Base-by-base conservation (phyloP, 331 rosid species). In the Pyracantha coccinea region DNA sequence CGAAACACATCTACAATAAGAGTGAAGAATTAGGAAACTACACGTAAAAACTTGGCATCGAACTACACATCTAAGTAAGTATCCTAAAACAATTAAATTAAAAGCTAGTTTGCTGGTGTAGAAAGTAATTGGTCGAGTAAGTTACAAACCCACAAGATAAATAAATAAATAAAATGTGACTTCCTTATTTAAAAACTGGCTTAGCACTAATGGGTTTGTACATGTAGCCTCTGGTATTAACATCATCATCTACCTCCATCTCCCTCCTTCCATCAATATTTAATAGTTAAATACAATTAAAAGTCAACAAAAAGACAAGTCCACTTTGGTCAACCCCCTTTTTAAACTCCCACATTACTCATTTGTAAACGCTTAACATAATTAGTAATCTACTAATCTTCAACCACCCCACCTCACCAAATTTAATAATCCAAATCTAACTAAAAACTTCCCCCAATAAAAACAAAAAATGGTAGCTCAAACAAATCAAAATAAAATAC, bases 351-450 rank as follows among this genome's bases (percentile, higher is more conserved):
- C 62, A 74, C 65, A 28, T 8, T n/a, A 11, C 19, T 4, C 14
- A 2, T 47, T 25, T 76, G 76, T 79, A 68, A 85, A 79, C 69
- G 73, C 62, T 9, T n/a, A 58, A 75, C 77, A 29, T 69, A 74
- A 41, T 75, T 54, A 60, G 66, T 65, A 71, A 78, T 35, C 62
- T 19, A 28, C 64, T 8, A 58, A n/a, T 10, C 58, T 58, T 25
- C 85, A 85, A 77, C 86, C 69, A 85, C 77, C 75, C 83, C 86
- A 73, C 70, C 83, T 3, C 28, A 68, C 80, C 72, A 24, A 79
- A 81, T 75, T 74, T 38, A 69, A 50, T 60, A 60, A 41, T 53
- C 33, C 25, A 23, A 35, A 8, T 21, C 35, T 5, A 31, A n/a
- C 10, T 15, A 50, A 50, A 38, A 24, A 16, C 8, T 4, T 54